These are phyloP conservation scores for Tetradesmus lagerheimii DNA, from an alignment of 139 green algal species.

Conservation along the genomic window DNA sequence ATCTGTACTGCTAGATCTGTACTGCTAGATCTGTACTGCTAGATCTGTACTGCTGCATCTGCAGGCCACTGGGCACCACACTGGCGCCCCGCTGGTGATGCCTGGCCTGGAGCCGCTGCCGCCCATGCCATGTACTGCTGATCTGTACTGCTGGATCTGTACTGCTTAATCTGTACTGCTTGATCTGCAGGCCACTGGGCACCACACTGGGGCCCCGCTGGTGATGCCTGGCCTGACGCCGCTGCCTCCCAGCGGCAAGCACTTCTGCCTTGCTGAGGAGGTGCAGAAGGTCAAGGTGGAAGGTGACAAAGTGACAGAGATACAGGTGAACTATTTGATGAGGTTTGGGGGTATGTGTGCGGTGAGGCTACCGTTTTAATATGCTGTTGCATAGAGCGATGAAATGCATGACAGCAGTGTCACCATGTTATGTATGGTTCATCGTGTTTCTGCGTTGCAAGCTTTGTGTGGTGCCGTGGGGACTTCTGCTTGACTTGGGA, in stretches of 20 bases:
- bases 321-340: not conserved
- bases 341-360: not conserved
- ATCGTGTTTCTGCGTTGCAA: too few species aligned
- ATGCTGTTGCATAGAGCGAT: too few species aligned
- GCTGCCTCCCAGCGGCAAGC: slow-evolving; percentile 21
- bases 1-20: too few species aligned
- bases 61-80: too few species aligned
- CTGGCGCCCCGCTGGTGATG: not conserved
- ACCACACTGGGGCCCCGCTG: not conserved
- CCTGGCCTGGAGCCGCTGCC: slow-evolving; percentile 19
- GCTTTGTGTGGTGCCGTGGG: too few species aligned
- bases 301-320: slow-evolving; percentile 4
- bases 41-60: too few species aligned
- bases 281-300: slow-evolving; percentile 44
- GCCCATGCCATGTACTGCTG: too few species aligned
- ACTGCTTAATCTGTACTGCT: too few species aligned
- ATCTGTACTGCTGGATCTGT: too few species aligned
- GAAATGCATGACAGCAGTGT: too few species aligned
- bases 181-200: too few species aligned
- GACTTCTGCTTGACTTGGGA: not conserved
- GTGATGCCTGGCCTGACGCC: slow-evolving; percentile 29
- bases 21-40: too few species aligned
- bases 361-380: not conserved
- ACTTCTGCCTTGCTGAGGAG: slow-evolving; percentile 48
- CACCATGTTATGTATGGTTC: not conserved